These are phyloP conservation scores for Pachysandra terminalis DNA, from an alignment of 164 flowering plant species.

Conservation along the genomic window DNA sequence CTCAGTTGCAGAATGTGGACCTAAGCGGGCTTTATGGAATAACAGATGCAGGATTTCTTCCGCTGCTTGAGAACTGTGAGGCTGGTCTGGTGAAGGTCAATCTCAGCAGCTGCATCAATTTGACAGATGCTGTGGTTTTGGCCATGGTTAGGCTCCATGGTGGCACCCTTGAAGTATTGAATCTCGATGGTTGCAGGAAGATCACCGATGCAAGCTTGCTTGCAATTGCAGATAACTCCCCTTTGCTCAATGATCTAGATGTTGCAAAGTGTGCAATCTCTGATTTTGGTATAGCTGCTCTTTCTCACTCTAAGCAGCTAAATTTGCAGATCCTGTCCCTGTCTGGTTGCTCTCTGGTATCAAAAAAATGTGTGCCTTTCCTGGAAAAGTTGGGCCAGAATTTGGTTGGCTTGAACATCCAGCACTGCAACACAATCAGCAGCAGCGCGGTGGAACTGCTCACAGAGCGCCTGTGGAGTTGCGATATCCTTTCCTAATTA, in stretches of 20 bases:
- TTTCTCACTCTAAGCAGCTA: slow-evolving; percentile 37
- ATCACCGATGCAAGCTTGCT: slow-evolving; percentile 60
- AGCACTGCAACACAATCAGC: slow-evolving; percentile 55
- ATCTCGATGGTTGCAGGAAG: slow-evolving; percentile 56
- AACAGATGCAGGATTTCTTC: slow-evolving; percentile 60
- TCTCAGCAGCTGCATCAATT: slow-evolving; percentile 48
- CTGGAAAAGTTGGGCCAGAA: slow-evolving; percentile 46
- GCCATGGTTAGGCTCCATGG: slow-evolving; percentile 49
- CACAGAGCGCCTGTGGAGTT: slow-evolving; percentile 50
- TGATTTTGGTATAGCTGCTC: slow-evolving; percentile 50
- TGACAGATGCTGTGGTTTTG: slow-evolving; percentile 52
- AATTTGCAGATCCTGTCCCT: slow-evolving; percentile 51
- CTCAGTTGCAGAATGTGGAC: slow-evolving; percentile 51
- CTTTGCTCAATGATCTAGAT: slow-evolving; percentile 58
- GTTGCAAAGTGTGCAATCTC: slow-evolving; percentile 55
- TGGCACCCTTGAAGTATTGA: slow-evolving; percentile 50
- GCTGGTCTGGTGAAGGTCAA: slow-evolving; percentile 56
- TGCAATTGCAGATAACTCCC: slow-evolving; percentile 57
- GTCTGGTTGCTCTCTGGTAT: slow-evolving; percentile 49
- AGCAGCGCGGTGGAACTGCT: slow-evolving; percentile 41
- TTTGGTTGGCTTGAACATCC: slow-evolving; percentile 71
- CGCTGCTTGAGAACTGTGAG: slow-evolving; percentile 41
- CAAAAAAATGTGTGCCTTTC: slow-evolving; percentile 43
- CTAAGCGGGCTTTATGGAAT: slow-evolving; percentile 56
- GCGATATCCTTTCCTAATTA: slow-evolving; percentile 61